phyloP scores from a whole-genome alignment of 148 eudicot species.

The Diospyros kaki region DNA sequence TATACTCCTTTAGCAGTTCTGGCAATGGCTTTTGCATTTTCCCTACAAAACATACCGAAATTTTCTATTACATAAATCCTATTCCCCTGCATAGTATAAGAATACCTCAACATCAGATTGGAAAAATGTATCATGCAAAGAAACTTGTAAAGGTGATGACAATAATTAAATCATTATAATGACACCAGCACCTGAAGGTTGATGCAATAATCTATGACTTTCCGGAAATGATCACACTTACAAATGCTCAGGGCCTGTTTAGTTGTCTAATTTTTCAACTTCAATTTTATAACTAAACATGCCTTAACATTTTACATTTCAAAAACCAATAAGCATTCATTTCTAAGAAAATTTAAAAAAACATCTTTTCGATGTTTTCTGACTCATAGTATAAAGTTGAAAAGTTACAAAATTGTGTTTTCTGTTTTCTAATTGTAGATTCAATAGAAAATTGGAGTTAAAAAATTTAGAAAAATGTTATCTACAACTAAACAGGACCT shows the following conservation, averaged over 20 bases:
- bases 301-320: not conserved
- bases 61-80: no score
- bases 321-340: not conserved
- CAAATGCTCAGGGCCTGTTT: not conserved
- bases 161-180: not conserved
- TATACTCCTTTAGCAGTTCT: conserved; percentile 82
- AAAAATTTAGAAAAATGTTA: no score
- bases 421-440: no score
- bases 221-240: not conserved
- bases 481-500: no score
- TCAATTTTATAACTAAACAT: no score
- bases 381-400: no score
- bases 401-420: no score
- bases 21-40: conserved; percentile 88
- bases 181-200: not conserved
- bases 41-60: conserved; percentile 39
- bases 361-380: not conserved
- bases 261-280: no score
- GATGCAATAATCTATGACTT: not conserved
- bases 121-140: not conserved
- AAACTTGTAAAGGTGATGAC: not conserved
- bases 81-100: no score
- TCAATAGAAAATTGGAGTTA: no score
- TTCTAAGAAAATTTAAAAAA: not conserved
- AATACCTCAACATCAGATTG: not conserved